A percentile compares a stretch with the other conserved stretches of the same genome.
Conservation (phyloP, 2,329 filamentous ascomycete genomes). For the Volutella citrinella region DNA sequence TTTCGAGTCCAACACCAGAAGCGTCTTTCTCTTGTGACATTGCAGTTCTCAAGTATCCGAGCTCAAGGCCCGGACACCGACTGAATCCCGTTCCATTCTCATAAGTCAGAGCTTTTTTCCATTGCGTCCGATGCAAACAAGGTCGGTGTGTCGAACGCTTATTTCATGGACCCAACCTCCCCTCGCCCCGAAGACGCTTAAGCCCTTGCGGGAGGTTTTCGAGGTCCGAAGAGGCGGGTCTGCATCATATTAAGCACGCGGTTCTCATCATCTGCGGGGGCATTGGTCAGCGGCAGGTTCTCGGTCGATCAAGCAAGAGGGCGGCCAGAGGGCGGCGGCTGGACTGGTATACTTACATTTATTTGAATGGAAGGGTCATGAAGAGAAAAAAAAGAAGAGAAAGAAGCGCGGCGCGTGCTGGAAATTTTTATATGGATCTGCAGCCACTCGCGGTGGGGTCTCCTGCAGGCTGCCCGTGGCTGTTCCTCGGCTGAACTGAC, state of each 20-base stretch:
- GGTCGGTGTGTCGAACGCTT: constrained; percentile 98
- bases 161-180: constrained; percentile 78
- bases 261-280: constrained; percentile 94
- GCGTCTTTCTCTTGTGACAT: too few species aligned
- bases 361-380: constrained; percentile 99
- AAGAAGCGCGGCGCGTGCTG: constrained; percentile 29
- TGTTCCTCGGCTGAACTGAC: constrained; percentile 24
- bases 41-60: too few species aligned
- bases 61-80: too few species aligned
- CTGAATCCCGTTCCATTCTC: constrained; percentile 36
- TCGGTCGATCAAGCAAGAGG: constrained; percentile 1
- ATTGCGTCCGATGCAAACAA: constrained; percentile 98
- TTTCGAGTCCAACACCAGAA: too few species aligned
- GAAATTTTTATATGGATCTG: constrained; percentile 34
- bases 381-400: constrained; percentile 54
- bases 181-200: constrained; percentile 76
- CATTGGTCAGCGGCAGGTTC: constrained; percentile 30
- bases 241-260: constrained; percentile 89
- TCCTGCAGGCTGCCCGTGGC: constrained; percentile 13
- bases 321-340: too few species aligned
- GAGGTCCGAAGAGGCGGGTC: constrained; percentile 63
- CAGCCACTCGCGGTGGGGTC: constrained; percentile 22
- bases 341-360: constrained; percentile 90
- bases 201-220: constrained; percentile 87
- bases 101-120: constrained; percentile 90